Evolutionary conservation across 2,329 filamentous ascomycete genomes (phyloP), one percentile per base, ranked within the genome.

Genomic region (Paecilomyces fulvus): DNA sequence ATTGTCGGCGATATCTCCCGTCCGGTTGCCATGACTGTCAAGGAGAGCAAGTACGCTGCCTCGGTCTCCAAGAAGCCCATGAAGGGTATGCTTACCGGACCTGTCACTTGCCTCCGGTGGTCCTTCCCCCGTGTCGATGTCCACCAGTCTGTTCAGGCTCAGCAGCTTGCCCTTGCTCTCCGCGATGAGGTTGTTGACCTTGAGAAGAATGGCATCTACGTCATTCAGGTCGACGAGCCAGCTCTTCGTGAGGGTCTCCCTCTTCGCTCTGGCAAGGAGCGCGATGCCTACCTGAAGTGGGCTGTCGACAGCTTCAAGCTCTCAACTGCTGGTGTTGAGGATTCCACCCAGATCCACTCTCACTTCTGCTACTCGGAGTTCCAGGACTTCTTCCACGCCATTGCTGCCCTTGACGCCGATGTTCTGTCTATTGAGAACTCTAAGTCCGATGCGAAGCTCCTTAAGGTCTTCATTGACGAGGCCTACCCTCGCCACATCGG

Each of bases 301-400:
- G 94, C 94, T 60, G 94, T 99, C 70, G 87, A 96, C 80, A 91
- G 92, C 69, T 99, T 99, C 91, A 91, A 90, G 76, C 90, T 99
- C 65, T 87, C 92, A 64, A 95, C 92, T 68, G 86, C 91, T 59
- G 94, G 91, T 75, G 92, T 99, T 60, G 80, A 91, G 79, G 90
- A 99, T 78, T 89, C 88, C 58, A 99, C 94, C 66, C 94, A 99
- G 84, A 96, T 99, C 77, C 94, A 99, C 88, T 96, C 92, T 63
- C 94, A 99, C 84, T 99, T 99, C 89, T 99, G 94, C 79, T 99
- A 99, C 87, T 97, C 94, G 54, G 94, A 99, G 84, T 99, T 99
- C 90, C 94, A 99, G 82, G 94, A 99, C 83, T 99, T 99, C 85
- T 99, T 99, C 91, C 90, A 97, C 80, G 94, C 94, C 79, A 99